Conservation (phyloP, 2,329 filamentous ascomycete species). For the Cryphonectria carpinicola region DNA sequence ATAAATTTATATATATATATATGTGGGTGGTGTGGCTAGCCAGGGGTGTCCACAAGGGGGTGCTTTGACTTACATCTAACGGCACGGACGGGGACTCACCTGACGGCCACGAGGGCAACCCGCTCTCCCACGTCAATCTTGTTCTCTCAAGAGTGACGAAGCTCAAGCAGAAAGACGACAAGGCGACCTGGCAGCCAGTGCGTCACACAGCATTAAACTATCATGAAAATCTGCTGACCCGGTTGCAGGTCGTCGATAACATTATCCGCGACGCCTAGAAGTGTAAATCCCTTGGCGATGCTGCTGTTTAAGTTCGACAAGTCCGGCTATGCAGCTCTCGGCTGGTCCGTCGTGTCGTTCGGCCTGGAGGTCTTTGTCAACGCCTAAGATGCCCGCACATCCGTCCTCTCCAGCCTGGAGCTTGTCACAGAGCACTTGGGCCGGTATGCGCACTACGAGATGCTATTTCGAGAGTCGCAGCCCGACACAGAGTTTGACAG, state of each 20-base stretch:
- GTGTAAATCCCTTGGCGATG: conserved; percentile 2
- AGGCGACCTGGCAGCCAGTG: neutral
- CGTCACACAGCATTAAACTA: neutral
- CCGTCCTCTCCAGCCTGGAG: conserved; percentile 9
- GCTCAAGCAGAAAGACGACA: neutral
- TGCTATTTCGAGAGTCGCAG: neutral
- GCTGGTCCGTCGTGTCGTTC: conserved; percentile 6
- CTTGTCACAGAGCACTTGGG: neutral
- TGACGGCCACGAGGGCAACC: neutral
- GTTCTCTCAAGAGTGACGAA: neutral
- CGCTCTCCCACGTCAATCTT: neutral
- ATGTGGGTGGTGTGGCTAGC: too few species aligned
- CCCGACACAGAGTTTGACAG: too few species aligned
- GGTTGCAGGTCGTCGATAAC: neutral
- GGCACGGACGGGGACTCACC: neutral
- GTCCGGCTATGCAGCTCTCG: conserved; percentile 4
- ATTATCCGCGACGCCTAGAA: neutral
- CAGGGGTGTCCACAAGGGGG: too few species aligned
- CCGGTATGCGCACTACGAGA: too few species aligned
- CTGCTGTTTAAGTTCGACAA: conserved; percentile 8
- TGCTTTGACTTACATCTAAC: too few species aligned
- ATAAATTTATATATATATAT: too few species aligned
- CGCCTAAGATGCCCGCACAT: neutral
- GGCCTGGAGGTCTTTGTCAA: conserved; percentile 1
- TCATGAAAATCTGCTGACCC: neutral